Conservation (phyloP, 225 moss, liverwort and hornwort species). For the Bryum argenteum region DNA sequence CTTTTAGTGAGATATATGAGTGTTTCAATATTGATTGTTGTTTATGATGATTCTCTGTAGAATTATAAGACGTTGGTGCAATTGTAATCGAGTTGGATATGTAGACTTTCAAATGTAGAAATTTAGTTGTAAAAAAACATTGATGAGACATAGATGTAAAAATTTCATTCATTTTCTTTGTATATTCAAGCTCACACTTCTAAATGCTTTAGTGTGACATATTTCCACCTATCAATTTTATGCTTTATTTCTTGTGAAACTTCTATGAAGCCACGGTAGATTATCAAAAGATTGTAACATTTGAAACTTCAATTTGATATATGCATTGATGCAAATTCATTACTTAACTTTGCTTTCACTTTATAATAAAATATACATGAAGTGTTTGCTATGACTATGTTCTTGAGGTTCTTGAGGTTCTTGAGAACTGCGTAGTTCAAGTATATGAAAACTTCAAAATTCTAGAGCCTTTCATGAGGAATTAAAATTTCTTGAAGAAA, state of each 20-base stretch:
- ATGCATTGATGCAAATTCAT: constrained; percentile 15
- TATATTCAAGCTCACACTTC: constrained; percentile 4
- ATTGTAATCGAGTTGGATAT: constrained; percentile 46
- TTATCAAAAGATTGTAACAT: constrained; percentile 26
- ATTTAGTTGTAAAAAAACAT: background rate
- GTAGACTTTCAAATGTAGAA: background rate
- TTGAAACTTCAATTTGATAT: constrained; percentile 24
- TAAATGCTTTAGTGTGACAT: constrained; percentile 19
- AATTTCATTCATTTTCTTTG: background rate
- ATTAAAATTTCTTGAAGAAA: background rate
- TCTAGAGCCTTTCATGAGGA: background rate
- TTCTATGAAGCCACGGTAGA: background rate
- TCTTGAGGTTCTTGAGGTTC: no score
- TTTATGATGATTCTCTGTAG: background rate
- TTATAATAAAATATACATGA: no score
- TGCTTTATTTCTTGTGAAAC: background rate
- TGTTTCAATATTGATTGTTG: constrained; percentile 11
- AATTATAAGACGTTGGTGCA: constrained; percentile 25
- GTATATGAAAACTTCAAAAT: background rate
- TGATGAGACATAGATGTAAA: no score
- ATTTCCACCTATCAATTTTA: background rate
- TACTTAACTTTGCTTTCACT: background rate
- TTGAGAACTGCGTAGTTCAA: background rate
- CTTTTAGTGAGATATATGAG: background rate
- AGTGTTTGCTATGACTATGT: no score